Base-by-base conservation (phyloP, 352 stramenopile species). In the Pythium angustatum region DNA sequence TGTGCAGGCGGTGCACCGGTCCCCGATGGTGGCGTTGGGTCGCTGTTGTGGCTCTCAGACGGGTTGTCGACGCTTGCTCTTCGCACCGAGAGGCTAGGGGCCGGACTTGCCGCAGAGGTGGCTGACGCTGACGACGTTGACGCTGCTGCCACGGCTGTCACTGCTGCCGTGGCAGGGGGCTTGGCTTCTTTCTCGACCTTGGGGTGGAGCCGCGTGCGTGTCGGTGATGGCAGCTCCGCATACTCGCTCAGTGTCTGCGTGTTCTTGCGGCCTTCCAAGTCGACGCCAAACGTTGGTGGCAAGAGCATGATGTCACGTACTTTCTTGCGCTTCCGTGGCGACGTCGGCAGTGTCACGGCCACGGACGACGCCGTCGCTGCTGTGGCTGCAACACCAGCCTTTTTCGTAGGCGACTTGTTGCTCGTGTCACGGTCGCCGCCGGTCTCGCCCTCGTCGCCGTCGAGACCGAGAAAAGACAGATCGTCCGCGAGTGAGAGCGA, bases 251-350 rank as follows among this genome's bases (percentile, higher is more conserved):
- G 66, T 17, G 71, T 70, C 11, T 50, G 65, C 4, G 57, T 51
- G 53, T 67, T 67, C 2, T 73, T 64, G 11, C 69, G 71, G 2
- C 81, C 78, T 76, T 91, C 81, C 17, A 76, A 54, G 38, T 88
- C 79, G 43, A 88, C 75, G 27, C 78, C 77, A 58, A 88, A 88
- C 6, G 77, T 83, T 10, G 81, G 62, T 11, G 81, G 81, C 1
- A 90, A 66, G 17, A 87, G 41, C 76, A 87, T 81, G 45, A 91
- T 87, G 36, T 91, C 79, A 5, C 78, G 71, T 5, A 79, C 62
- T 53, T 62, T 55, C 31, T 88, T 89, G 11, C 77, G 73, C 30
- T 55, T 62, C 22, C 58, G 64, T 7, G 68, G 56, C 0, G 64
- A 71, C 33, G 34, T 28, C 9, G 40, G 50, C 59, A 66, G 15